Base-by-base conservation (phyloP, 2,329 filamentous ascomycete species). In the Neocatenulostroma microsporum region DNA sequence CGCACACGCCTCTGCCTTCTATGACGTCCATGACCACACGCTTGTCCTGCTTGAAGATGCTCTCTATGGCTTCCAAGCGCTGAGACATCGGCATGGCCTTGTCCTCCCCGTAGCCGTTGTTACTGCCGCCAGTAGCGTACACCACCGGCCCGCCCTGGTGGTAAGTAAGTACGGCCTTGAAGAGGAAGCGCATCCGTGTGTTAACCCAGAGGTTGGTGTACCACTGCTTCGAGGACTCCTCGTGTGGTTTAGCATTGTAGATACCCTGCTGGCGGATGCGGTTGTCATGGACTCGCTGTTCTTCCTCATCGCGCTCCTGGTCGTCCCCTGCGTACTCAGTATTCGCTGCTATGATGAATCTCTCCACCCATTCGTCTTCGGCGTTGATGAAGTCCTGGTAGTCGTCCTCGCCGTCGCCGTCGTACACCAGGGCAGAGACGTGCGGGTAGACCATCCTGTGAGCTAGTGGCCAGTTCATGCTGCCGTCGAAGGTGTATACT, bases 21-120 rank as follows among this genome's bases (percentile, higher is more conserved):
- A 52, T 41, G 11, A 50, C 46, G 28, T 50, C 42, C 42, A 50
- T 50, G 14, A 42, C 41, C 12, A 49, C 41, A 18, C 47, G 40
- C 39, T 52, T 52, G 32, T 52, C 40, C 25, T 28, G 21, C 28
- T 28, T 17, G 18, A 43, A 27, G 21, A 45, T 39, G 10, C 33
- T 27, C 14, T 38, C 39, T 25, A 51, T 43, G 21, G 13, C 21
- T 8, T n/a, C 13, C 21, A 49, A 11, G 6, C 48, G 41, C 11
- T 37, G 34, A 1, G 37, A 36, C 29, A 46, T 46, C 7, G 15
- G 39, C 36, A 47, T 12, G 4, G n/a, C 39, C 23, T 23, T 37
- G 23, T 51, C 47, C 20, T 44, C 33, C 19, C 45, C 45, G 28
- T 50, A 52, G 24, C 49, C 49, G 17, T 34, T 36, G 24, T 49